Evolutionary conservation across 768 basidiomycete genomes (phyloP).

Genomic region (Imleria badia): DNA sequence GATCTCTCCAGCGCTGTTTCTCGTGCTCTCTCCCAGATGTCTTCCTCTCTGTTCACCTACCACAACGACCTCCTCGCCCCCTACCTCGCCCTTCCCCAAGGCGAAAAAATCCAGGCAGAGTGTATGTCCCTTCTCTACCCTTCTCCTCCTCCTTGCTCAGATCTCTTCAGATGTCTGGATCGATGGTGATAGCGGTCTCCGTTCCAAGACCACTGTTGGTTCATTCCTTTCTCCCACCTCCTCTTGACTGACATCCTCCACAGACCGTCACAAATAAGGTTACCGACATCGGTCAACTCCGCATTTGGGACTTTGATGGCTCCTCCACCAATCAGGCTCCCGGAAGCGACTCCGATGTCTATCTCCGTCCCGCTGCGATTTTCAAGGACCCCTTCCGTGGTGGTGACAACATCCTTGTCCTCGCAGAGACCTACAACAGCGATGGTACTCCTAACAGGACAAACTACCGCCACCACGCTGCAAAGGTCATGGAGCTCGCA

Average conservation of each 20-base stretch:
- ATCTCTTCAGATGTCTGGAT: constrained; percentile 86
- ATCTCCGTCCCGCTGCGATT: constrained; percentile 94
- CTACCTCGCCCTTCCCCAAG: constrained; percentile 87
- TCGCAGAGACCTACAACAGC: constrained; percentile 97
- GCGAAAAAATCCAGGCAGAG: constrained; percentile 92
- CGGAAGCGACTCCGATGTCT: constrained; percentile 94
- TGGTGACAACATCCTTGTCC: constrained; percentile 95
- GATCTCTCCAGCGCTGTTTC: neutral
- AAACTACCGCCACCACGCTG: constrained; percentile 92
- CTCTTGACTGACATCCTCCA: neutral
- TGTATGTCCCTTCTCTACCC: constrained; percentile 46
- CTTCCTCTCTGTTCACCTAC: constrained; percentile 44
- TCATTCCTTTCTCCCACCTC: neutral
- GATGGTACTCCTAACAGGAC: constrained; percentile 97
- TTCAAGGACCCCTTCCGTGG: constrained; percentile 99
- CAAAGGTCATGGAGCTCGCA: constrained; percentile 93
- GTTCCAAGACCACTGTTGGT: constrained; percentile 93
- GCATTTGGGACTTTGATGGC: constrained; percentile 99
- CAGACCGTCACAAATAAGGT: constrained; percentile 88
- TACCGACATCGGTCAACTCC: constrained; percentile 85
- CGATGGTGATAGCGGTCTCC: constrained; percentile 91
- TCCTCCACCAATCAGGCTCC: constrained; percentile 98
- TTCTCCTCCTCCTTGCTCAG: constrained; percentile 3
- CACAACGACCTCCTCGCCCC: constrained; percentile 85
- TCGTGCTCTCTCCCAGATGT: constrained; percentile 15